Evolutionary conservation across 1,284 basidiomycete species (phyloP).

Genomic region (Microbotryum violaceum): DNA sequence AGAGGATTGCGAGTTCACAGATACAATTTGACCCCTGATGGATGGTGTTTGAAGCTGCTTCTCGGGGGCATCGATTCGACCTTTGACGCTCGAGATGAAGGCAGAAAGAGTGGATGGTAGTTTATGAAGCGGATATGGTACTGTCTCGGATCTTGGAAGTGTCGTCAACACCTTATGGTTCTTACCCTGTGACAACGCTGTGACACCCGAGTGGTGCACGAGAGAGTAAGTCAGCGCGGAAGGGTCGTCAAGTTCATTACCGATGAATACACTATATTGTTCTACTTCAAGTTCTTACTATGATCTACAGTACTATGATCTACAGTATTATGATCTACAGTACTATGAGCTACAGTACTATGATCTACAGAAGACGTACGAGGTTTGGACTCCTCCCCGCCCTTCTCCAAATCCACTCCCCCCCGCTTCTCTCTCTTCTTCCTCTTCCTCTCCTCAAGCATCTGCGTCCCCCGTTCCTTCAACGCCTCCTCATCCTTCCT

Average conservation of each 20-base stretch:
- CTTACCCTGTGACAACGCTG: neutral
- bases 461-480: conserved; percentile 41
- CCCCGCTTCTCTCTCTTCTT: conserved; percentile 11
- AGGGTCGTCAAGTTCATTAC: neutral
- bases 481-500: conserved; percentile 52
- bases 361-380: no score
- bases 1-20: no score
- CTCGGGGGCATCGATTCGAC: neutral
- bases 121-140: neutral
- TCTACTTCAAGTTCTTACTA: no score
- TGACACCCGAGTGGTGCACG: neutral
- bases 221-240: neutral
- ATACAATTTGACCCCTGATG: neutral
- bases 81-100: neutral
- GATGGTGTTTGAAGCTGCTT: conserved; percentile 2
- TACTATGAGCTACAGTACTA: no score
- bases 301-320: no score
- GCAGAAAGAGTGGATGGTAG: neutral
- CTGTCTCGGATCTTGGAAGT: neutral
- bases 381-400: neutral
- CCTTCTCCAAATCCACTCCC: neutral
- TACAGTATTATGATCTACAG: no score
- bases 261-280: no score
- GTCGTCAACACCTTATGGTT: neutral
- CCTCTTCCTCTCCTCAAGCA: conserved; percentile 29